These are phyloP conservation scores for Pilasporangium apinafurcum DNA, from an alignment of 352 stramenopile species.

Conservation along the genomic window DNA sequence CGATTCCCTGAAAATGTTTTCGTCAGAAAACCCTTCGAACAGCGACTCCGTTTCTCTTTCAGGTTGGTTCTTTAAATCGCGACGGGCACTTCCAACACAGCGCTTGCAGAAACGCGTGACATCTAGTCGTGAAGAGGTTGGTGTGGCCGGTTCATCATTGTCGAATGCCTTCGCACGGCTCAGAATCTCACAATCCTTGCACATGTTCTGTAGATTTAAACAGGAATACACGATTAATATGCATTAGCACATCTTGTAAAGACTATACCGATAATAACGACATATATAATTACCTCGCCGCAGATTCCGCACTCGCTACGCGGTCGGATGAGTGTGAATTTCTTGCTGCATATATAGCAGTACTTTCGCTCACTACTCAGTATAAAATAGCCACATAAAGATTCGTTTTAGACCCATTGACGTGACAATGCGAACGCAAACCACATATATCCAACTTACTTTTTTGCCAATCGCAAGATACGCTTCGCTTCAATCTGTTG, in stretches of 20 bases:
- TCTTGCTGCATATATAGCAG: constrained; percentile 68
- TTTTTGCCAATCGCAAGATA: constrained; percentile 25
- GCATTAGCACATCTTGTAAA: too few relatives aligned
- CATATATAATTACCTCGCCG: constrained; percentile 26
- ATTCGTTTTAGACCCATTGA: too few relatives aligned
- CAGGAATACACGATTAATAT: not conserved
- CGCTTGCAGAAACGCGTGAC: constrained; percentile 49
- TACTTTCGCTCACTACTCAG: constrained; percentile 38
- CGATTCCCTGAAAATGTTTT: constrained; percentile 24
- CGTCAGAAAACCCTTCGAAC: constrained; percentile 25
- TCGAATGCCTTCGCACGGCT: constrained; percentile 49
- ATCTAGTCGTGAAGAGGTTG: constrained; percentile 24
- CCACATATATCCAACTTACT: constrained; percentile 16
- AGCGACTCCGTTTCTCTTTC: constrained; percentile 12
- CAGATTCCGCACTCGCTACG: constrained; percentile 64
- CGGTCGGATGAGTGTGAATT: constrained; percentile 59
- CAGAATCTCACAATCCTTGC: constrained; percentile 53
- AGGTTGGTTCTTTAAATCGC: constrained; percentile 27
- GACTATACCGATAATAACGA: not conserved
- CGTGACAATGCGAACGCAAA: not conserved
- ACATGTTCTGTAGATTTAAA: constrained; percentile 32
- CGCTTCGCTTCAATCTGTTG: constrained; percentile 44
- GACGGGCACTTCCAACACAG: constrained; percentile 38
- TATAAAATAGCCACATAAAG: too few relatives aligned
- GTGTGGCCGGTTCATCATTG: constrained; percentile 19